phyloP scores from a whole-genome alignment of 1,139 yeast genomes.

The Diutina mesorugosa region DNA sequence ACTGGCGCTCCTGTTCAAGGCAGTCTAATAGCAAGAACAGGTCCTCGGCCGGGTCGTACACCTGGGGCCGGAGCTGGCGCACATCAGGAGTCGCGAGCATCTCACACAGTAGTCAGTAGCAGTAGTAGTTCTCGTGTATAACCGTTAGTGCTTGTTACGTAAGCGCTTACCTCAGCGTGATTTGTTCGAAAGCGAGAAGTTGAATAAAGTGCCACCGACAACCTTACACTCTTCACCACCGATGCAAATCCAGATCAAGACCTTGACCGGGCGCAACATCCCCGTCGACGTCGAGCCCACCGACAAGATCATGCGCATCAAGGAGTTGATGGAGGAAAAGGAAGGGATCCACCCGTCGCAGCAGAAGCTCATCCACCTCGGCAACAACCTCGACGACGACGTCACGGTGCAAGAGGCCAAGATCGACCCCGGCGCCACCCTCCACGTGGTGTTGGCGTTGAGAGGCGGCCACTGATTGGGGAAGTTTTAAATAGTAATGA shows the following conservation, averaged over 20 bases:
- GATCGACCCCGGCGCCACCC: slow-evolving; percentile 60
- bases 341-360: slow-evolving; percentile 98
- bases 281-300: slow-evolving; percentile 67
- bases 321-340: slow-evolving; percentile 89
- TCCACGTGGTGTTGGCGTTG: slow-evolving; percentile 80
- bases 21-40: slow-evolving; percentile 71
- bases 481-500: too few species aligned
- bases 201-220: neutral
- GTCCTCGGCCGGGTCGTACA: slow-evolving; percentile 93
- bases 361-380: slow-evolving; percentile 82
- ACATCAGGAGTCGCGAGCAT: slow-evolving; percentile 33
- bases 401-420: slow-evolving; percentile 58
- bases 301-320: slow-evolving; percentile 69
- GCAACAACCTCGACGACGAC: slow-evolving; percentile 83
- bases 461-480: slow-evolving; percentile 53
- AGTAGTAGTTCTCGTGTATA: neutral
- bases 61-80: slow-evolving; percentile 25
- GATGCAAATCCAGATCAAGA: slow-evolving; percentile 62
- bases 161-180: neutral
- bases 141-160: neutral
- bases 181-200: neutral
- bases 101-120: neutral
- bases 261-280: slow-evolving; percentile 77
- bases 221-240: neutral
- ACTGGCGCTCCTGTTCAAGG: slow-evolving; percentile 44